Base-by-base conservation (phyloP, 2,329 filamentous ascomycete genomes). In the Dactylellina leptospora region DNA sequence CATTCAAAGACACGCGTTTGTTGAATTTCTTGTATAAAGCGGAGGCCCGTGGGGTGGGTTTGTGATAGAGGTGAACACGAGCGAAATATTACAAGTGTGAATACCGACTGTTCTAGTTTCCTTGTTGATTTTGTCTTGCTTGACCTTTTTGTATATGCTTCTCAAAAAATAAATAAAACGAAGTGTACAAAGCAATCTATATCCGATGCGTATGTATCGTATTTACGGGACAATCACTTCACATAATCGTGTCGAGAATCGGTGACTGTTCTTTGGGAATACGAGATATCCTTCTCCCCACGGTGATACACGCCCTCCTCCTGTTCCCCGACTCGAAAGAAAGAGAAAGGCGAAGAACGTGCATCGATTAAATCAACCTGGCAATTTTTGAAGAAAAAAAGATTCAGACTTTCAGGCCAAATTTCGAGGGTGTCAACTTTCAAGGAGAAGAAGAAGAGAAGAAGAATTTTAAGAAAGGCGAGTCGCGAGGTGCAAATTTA, bases 391-490 rank as follows among this genome's bases (percentile, higher is more conserved):
- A 22, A 22, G 4, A 40, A 11, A 40, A n/a, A 4, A 11, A n/a
- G 18, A 40, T 30, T n/a, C 36, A 51, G 44, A 68, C 33, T 58
- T 58, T 44, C 62, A 73, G 69, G 69, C 61, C 69, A 73, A 73
- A 73, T 73, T 73, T 73, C 69, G 61, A 68, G 69, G 69, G 69
- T 73, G 54, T 73, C 69, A 73, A 73, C 69, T 73, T 73, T 73
- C 69, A 33, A 62, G 69, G 69, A 73, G 69, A 73, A 45, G 62
- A 68, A 40, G 68, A 40, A 25, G 55, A 47, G 28, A 53, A 59
- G 53, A 64, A 44, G 48, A 61, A 62, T 55, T 22, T 27, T 9
- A 2, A 47, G 11, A 22, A 27, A 55, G 28, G 18, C 20, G 38
- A 38, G 13, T 33, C 20, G 25, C 42, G 27, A 16, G 8, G n/a